Evolutionary conservation across 2,329 filamentous ascomycete genomes (phyloP).

Genomic region (Microcyclospora tardicrescens): DNA sequence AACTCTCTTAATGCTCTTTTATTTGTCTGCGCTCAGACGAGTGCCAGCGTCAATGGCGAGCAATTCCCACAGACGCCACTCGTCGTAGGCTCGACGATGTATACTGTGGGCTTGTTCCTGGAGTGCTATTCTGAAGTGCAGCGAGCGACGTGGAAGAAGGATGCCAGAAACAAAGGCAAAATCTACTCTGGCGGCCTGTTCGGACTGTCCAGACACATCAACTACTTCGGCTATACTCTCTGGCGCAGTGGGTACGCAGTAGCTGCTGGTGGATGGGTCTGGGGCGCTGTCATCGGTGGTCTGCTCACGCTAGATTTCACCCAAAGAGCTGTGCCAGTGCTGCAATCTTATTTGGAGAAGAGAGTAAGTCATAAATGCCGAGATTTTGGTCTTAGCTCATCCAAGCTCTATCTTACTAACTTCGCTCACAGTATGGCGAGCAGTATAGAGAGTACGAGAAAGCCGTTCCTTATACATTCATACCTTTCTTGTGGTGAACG

Average conservation of each 20-base stretch:
- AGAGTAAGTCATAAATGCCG: slow-evolving; percentile 20
- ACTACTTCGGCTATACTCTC: slow-evolving; percentile 41
- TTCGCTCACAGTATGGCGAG: slow-evolving; percentile 24
- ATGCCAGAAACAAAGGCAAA: slow-evolving; percentile 40
- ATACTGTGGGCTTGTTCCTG: slow-evolving; percentile 38
- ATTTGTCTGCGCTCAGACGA: slow-evolving; percentile 38
- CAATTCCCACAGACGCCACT: slow-evolving; percentile 31
- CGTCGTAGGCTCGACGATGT: slow-evolving; percentile 38
- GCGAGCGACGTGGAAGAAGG: slow-evolving; percentile 39
- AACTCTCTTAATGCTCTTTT: slow-evolving; percentile 46
- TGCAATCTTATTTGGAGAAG: slow-evolving; percentile 38
- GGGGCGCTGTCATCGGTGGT: slow-evolving; percentile 27
- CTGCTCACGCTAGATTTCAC: slow-evolving; percentile 36
- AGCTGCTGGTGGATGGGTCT: slow-evolving; percentile 34
- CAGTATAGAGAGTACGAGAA: slow-evolving; percentile 27
- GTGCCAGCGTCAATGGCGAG: slow-evolving; percentile 28
- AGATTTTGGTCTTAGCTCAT: background rate
- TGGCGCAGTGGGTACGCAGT: slow-evolving; percentile 40
- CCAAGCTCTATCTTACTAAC: background rate
- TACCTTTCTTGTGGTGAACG: slow-evolving; percentile 21
- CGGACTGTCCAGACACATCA: slow-evolving; percentile 38
- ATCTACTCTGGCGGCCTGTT: slow-evolving; percentile 39
- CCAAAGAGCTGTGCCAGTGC: slow-evolving; percentile 30
- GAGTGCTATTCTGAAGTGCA: slow-evolving; percentile 47
- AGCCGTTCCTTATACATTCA: slow-evolving; percentile 26